A percentile compares a stretch with the other conserved stretches of the same genome.
phyloP scores from a whole-genome alignment of 768 basidiomycete species.

The Leccinum olivaceopallidum region DNA sequence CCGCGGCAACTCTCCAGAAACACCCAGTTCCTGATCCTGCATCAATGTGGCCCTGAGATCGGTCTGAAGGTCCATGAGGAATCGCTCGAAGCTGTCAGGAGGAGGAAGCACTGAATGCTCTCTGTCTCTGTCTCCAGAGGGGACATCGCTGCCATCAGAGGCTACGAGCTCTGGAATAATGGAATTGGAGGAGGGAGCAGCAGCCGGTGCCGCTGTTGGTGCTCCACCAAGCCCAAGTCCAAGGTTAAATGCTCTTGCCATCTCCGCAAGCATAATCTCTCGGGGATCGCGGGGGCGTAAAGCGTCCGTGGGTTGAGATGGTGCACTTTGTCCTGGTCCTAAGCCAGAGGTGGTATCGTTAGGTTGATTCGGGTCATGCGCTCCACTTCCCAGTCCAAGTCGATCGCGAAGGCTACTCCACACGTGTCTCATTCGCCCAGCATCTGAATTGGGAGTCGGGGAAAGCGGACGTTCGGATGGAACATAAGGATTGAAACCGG shows the following conservation, averaged over 20 bases:
- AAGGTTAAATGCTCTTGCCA: slow-evolving; percentile 78
- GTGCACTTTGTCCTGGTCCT: slow-evolving; percentile 8
- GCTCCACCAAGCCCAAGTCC: slow-evolving; percentile 53
- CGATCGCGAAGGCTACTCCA: slow-evolving; percentile 73
- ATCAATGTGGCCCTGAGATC: slow-evolving; percentile 68
- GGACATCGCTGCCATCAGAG: slow-evolving; percentile 6
- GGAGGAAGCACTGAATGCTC: slow-evolving; percentile 35
- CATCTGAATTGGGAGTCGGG: slow-evolving; percentile 41
- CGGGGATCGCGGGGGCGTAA: slow-evolving; percentile 46
- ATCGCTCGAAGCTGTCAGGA: slow-evolving; percentile 79
- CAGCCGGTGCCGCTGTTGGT: slow-evolving; percentile 8
- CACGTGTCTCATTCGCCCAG: slow-evolving; percentile 55
- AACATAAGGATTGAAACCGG: slow-evolving; percentile 9
- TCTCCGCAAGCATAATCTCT: slow-evolving; percentile 75
- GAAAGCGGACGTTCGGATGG: slow-evolving; percentile 39
- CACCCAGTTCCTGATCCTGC: slow-evolving; percentile 29
- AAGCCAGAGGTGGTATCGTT: slow-evolving; percentile 9
- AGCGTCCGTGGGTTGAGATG: slow-evolving; percentile 13
- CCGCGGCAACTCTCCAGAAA: slow-evolving; percentile 6
- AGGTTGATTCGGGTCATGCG: slow-evolving; percentile 14
- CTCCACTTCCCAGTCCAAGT: slow-evolving; percentile 48
- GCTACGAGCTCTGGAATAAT: slow-evolving; percentile 11
- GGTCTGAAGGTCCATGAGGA: slow-evolving; percentile 74
- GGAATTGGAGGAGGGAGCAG: slow-evolving; percentile 5
- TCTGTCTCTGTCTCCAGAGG: slow-evolving; percentile 13